phyloP scores from a whole-genome alignment of 2,329 filamentous ascomycete genomes.

The Alternaria viburni region DNA sequence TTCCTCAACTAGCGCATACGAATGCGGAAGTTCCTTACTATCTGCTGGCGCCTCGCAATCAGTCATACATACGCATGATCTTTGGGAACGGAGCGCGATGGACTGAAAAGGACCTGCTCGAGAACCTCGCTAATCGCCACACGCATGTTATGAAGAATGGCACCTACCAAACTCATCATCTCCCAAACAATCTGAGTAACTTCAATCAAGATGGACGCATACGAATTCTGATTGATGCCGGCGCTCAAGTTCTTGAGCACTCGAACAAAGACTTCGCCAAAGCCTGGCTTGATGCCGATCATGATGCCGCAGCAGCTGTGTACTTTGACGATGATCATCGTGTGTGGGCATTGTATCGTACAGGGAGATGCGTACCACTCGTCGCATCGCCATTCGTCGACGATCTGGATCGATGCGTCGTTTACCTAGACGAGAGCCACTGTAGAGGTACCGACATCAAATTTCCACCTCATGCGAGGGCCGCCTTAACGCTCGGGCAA shows the following conservation, averaged over 20 bases:
- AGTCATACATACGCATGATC: conserved; percentile 52
- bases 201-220: conserved; percentile 40
- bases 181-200: neutral
- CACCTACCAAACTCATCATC: neutral
- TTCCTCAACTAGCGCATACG: conserved; percentile 62
- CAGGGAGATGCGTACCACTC: conserved; percentile 52
- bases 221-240: conserved; percentile 67
- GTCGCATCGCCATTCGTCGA: conserved; percentile 63
- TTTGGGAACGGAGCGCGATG: conserved; percentile 44
- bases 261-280: conserved; percentile 59
- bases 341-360: conserved; percentile 54
- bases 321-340: conserved; percentile 60
- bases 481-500: conserved; percentile 63
- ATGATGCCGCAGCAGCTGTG: conserved; percentile 56
- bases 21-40: conserved; percentile 69
- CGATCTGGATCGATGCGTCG: conserved; percentile 58
- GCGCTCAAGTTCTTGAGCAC: conserved; percentile 69
- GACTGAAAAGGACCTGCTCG: conserved; percentile 56
- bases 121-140: conserved; percentile 39
- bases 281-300: conserved; percentile 59
- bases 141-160: neutral
- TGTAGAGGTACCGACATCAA: conserved; percentile 67
- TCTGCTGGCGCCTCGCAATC: conserved; percentile 61
- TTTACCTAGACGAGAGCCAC: conserved; percentile 68
- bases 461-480: conserved; percentile 55